Conservation (phyloP, 2,329 filamentous ascomycete species). For the Arachnomyces sp. region DNA sequence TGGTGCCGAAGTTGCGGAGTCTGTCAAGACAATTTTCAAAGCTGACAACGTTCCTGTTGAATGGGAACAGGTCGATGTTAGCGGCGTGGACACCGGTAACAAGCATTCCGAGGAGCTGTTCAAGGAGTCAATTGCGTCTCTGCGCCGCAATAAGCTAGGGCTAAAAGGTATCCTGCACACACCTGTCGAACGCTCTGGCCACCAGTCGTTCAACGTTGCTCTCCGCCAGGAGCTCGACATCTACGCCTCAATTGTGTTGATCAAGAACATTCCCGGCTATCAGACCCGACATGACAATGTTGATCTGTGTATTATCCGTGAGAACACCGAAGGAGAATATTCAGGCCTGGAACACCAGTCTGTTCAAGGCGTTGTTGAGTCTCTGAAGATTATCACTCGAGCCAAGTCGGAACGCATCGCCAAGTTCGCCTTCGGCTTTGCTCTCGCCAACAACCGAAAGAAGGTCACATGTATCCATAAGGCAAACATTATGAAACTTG, state of each 20-base stretch:
- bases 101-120: conserved; percentile 92
- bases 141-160: conserved; percentile 97
- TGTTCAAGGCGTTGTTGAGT: conserved; percentile 92
- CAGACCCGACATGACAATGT: conserved; percentile 94
- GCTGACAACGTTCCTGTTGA: conserved; percentile 97
- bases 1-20: conserved; percentile 94
- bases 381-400: conserved; percentile 98
- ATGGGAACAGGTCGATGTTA: conserved; percentile 97
- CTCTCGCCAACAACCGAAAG: conserved; percentile 95
- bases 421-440: conserved; percentile 97
- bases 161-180: conserved; percentile 99
- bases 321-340: conserved; percentile 99
- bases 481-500: conserved; percentile 99
- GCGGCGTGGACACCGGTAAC: conserved; percentile 75
- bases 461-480: conserved; percentile 99
- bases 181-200: conserved; percentile 89
- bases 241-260: conserved; percentile 93
- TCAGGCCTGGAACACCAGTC: conserved; percentile 98
- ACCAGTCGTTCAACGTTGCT: conserved; percentile 99
- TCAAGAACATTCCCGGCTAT: conserved; percentile 99
- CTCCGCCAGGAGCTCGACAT: conserved; percentile 99
- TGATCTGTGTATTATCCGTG: conserved; percentile 98
- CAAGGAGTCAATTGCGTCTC: conserved; percentile 86
- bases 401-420: conserved; percentile 98
- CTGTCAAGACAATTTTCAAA: conserved; percentile 99